Base-by-base conservation (phyloP, 768 basidiomycete genomes). In the Fibroporia radiculosa region DNA sequence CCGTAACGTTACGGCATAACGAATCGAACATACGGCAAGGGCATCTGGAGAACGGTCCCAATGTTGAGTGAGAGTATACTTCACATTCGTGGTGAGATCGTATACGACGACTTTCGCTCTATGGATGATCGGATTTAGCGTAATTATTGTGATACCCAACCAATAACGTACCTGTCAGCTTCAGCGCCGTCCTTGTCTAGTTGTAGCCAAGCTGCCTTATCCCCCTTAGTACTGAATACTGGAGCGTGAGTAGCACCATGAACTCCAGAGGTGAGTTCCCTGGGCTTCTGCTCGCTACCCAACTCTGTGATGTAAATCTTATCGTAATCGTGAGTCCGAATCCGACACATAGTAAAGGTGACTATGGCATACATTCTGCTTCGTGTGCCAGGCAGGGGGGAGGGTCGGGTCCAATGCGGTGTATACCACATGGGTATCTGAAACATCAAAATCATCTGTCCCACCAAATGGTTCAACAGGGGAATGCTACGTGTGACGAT, bases 391-490 rank as follows among this genome's bases (percentile, higher is more conserved):
- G 0, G 93, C 85, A 33, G 76, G 72, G 11, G 80, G 78, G 14
- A 93, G 72, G 43, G 72, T 56, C 1, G 89, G 84, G 55, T 95
- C 88, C 58, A 93, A 93, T 42, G 91, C 72, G 4, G 90, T 90
- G 58, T 95, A 87, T 27, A 90, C 72, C 44, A 98, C 75, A 45
- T 82, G 72, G 10, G 70, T 69, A 2, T 66, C 59, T 4, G 84
- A 86, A 23, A 89, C 72, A 57, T 87, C 82, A 57, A 87, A 88
- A 66, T 93, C 83, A 48, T 84, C 80, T 1, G 77, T 74, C 34
- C 80, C 85, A n/a, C 90, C 91, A 52, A 93, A 91, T 6, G 91
- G 87, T 56, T 89, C 84, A 34, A 92, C 84, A 14, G 89, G 90
- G 16, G 71, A 62, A 57, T 75, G 71, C 86, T 89, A n/a, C n/a